Base-by-base conservation (phyloP, 345 rosid genomes). In the Eutrema heterophyllum region DNA sequence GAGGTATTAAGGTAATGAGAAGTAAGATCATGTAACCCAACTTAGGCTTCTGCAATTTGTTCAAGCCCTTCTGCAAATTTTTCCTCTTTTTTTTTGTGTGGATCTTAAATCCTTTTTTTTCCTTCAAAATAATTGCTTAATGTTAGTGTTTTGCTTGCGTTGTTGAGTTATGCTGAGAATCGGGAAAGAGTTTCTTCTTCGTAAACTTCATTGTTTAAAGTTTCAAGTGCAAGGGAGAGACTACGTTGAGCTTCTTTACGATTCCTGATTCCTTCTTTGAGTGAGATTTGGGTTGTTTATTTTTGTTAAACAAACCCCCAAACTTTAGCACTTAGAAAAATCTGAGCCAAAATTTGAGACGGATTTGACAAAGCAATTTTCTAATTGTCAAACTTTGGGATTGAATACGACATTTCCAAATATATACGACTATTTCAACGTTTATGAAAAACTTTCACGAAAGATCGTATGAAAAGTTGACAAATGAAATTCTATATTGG, bases 1-100 rank as follows among this genome's bases (percentile, higher is more conserved):
- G 83, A 84, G 98, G 78, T 92, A 82, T 67, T 96, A 83, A 89
- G 67, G 57, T 67, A 65, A n/a, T 21, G 44, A 62, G 50, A 69
- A 70, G 75, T 14, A 55, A 38, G 60, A 38, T 62, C 58, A 15
- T 60, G 68, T 32, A 44, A 52, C 50, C 50, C 18, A 54, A 18
- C 36, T 53, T 51, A 61, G 58, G 57, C 73, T 55, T 52, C 18
- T 74, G 38, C n/a, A 41, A 60, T 50, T 41, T 68, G 72, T 55
- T 68, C 41, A 68, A 43, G 21, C 32, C 30, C 15, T 40, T 67
- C 53, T 49, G 60, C 67, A 58, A 18, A 7, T 57, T 54, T 64
- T 16, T 6, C 11, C 2, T 8, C n/a, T 13, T 10, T 33, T 9
- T 12, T 11, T 27, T 46, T n/a, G n/a, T n/a, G 30, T 60, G 59